Conservation (phyloP, 139 green algal genomes). For the Mesostigma viride region DNA sequence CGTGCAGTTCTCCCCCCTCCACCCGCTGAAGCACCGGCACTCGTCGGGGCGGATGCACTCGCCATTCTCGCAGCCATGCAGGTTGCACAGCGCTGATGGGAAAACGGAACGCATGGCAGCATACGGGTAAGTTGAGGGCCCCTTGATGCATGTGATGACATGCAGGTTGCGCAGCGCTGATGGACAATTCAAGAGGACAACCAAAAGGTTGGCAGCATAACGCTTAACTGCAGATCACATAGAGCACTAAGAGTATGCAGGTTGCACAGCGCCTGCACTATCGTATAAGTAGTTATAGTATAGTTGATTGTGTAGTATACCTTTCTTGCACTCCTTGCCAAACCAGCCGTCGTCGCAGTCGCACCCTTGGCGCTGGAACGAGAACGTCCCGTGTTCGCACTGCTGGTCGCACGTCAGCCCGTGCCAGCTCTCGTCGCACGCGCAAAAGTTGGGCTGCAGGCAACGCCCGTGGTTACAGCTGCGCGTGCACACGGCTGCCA, state of each 20-base stretch:
- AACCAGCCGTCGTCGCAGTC: constrained; percentile 18
- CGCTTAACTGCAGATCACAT: no score
- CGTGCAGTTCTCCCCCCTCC: no score
- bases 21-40: constrained; percentile 23
- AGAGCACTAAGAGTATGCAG: no score
- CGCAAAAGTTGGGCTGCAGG: constrained; percentile 21
- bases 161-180: no score
- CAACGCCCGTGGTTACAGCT: constrained; percentile 17
- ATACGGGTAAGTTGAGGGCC: no score
- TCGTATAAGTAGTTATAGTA: neutral
- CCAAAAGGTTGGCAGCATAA: no score
- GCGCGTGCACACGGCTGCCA: constrained; percentile 4
- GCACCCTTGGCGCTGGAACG: constrained; percentile 11
- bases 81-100: constrained; percentile 10
- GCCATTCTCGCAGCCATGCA: constrained; percentile 11
- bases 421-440: constrained; percentile 19
- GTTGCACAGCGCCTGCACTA: neutral
- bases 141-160: no score
- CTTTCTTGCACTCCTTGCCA: constrained; percentile 14
- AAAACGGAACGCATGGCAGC: no score
- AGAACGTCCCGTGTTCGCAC: constrained; percentile 22
- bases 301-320: neutral
- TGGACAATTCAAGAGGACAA: no score
- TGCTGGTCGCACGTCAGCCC: constrained; percentile 19
- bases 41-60: constrained; percentile 17